Evolutionary conservation across 2,329 filamentous ascomycete species (phyloP), one percentile per base, ranked within the genome.

Genomic region (Lojkania enalia): DNA sequence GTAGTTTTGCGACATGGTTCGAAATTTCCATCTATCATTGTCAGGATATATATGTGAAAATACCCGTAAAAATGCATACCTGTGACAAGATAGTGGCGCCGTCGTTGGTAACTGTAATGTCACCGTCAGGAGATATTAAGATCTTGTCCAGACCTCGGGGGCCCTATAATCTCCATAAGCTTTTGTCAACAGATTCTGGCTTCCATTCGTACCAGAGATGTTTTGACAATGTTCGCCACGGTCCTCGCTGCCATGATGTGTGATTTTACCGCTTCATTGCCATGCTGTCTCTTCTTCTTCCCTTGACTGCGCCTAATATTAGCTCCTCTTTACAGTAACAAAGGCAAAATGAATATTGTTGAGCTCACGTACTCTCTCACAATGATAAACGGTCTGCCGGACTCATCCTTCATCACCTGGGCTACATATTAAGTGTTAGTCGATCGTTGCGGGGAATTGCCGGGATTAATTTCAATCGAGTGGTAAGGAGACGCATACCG

Each of bases 21-120:
- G 89, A 88, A 60, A 99, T 92, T 77, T 99, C 94, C 94, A 99
- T 99, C 81, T 27, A 27, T 7, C 7, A 27, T 7, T 27, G 23
- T 27, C 23, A 27, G 23, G 7, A 9, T n/a, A 27, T 7, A 27
- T 27, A n/a, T 27, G 23, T n/a, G 7, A 7, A 7, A 27, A 27
- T 7, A 27, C 7, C 23, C n/a, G n/a, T 9, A 27, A n/a, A n/a
- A 9, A 27, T 27, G 23, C 23, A 27, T 7, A 27, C 23, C 72
- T 84, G 90, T 63, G 89, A 86, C 58, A 99, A 79, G 64, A 99
- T 99, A 35, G 94, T 99, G 43, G 95, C 95, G 64, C 94, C 94
- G 76, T 99, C 94, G 77, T 99, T 99, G 59, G 94, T 99, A 52
- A 99, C 90, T 51, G 94, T 99, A 71, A 99, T 99, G 74, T 99